Conservation (phyloP, 2,329 filamentous ascomycete genomes). For the Alternaria solani region DNA sequence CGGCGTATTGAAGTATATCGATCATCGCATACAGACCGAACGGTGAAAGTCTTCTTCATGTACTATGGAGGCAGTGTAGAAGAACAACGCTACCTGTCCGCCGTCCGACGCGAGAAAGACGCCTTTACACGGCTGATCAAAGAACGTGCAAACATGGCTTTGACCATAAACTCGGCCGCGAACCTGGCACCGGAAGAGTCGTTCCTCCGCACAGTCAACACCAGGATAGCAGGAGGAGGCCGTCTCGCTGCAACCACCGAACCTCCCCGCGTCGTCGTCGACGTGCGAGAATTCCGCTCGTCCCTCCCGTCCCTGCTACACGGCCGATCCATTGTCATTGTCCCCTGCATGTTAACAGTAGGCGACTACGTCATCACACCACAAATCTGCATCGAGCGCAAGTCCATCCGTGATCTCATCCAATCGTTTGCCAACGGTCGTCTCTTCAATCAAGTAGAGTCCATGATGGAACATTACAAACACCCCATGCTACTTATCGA, state of each 20-base stretch:
- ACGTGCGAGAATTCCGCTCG: slow-evolving; percentile 95
- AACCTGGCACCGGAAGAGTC: slow-evolving; percentile 83
- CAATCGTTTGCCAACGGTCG: slow-evolving; percentile 90
- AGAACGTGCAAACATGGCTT: slow-evolving; percentile 90
- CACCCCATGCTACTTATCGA: slow-evolving; percentile 92
- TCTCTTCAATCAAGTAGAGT: slow-evolving; percentile 89
- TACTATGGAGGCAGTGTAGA: slow-evolving; percentile 96
- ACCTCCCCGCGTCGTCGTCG: slow-evolving; percentile 89
- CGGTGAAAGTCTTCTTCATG: slow-evolving; percentile 93
- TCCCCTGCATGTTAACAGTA: slow-evolving; percentile 95
- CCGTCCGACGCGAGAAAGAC: slow-evolving; percentile 94
- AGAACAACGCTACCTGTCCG: slow-evolving; percentile 89
- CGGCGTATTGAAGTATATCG: slow-evolving; percentile 94
- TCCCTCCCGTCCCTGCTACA: slow-evolving; percentile 90
- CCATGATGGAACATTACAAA: slow-evolving; percentile 94
- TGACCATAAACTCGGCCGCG: slow-evolving; percentile 75
- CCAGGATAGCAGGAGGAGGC: slow-evolving; percentile 92
- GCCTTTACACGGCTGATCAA: slow-evolving; percentile 94
- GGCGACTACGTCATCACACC: slow-evolving; percentile 95
- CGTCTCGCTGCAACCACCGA: slow-evolving; percentile 82
- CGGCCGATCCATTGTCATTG: slow-evolving; percentile 83
- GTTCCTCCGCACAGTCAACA: slow-evolving; percentile 95
- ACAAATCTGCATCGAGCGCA: slow-evolving; percentile 91
- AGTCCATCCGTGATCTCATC: slow-evolving; percentile 90
- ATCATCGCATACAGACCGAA: slow-evolving; percentile 88